Conservation (phyloP, 352 stramenopile genomes). For the Pythium aphanidermatum region DNA sequence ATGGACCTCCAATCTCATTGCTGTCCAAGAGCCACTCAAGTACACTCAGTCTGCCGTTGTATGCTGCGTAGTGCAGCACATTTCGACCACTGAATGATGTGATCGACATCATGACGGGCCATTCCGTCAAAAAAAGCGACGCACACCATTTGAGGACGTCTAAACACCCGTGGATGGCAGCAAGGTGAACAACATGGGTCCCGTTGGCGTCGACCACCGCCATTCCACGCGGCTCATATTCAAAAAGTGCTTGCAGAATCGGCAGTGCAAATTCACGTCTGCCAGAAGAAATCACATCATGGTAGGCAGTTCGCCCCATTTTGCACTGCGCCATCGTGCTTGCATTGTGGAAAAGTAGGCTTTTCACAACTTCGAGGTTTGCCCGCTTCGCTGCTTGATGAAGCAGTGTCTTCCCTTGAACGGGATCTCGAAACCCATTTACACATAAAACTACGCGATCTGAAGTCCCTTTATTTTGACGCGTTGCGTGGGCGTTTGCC, state of each 20-base stretch:
- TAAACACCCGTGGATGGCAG: conserved; percentile 55
- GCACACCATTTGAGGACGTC: conserved; percentile 57
- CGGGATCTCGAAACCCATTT: conserved; percentile 35
- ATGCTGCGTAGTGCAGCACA: conserved; percentile 63
- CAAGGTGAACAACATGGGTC: conserved; percentile 54
- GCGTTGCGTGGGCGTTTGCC: conserved; percentile 8
- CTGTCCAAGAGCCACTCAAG: conserved; percentile 40
- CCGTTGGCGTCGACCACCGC: conserved; percentile 50
- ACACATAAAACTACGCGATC: no score
- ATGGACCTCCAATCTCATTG: conserved; percentile 18
- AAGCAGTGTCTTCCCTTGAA: conserved; percentile 49
- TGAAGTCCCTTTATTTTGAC: no score
- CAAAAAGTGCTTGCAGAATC: conserved; percentile 41
- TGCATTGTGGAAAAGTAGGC: conserved; percentile 48
- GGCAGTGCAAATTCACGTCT: conserved; percentile 22
- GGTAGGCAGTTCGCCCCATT: conserved; percentile 48
- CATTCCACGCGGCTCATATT: conserved; percentile 42
- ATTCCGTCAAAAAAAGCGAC: conserved; percentile 6
- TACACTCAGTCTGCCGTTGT: conserved; percentile 44
- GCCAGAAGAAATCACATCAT: conserved; percentile 39
- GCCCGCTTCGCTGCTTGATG: conserved; percentile 53
- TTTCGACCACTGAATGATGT: conserved; percentile 58
- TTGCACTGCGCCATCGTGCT: conserved; percentile 32
- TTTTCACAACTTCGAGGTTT: conserved; percentile 46
- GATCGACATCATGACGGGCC: conserved; percentile 27